These are phyloP conservation scores for Sporodiniella umbellata DNA, from an alignment of 371 early-diverging fungal species.

Conservation along the genomic window DNA sequence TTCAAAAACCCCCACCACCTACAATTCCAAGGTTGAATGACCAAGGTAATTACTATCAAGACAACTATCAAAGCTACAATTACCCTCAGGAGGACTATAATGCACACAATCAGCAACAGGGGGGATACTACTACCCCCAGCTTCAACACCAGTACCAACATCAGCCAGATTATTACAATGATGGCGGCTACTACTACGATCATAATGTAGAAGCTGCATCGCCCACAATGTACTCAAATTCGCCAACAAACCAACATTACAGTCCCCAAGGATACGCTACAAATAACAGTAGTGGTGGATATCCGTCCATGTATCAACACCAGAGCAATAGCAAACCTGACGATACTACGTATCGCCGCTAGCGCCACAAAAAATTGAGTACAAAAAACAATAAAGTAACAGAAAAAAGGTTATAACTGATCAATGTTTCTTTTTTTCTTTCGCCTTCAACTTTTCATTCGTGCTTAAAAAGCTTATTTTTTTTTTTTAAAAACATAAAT, in stretches of 20 bases:
- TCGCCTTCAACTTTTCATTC: no score
- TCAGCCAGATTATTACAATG: constrained; percentile 33
- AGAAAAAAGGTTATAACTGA: neutral
- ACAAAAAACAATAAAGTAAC: neutral
- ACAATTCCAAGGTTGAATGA: constrained; percentile 40
- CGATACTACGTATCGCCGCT: constrained; percentile 4
- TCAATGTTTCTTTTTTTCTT: no score
- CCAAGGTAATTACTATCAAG: constrained; percentile 38
- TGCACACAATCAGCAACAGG: constrained; percentile 16
- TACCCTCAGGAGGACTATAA: constrained; percentile 15
- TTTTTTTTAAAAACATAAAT: no score
- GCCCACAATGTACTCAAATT: constrained; percentile 10
- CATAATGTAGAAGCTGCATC: constrained; percentile 7
- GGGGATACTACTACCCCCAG: constrained; percentile 29
- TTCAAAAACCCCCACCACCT: constrained; percentile 21
- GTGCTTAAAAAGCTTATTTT: no score
- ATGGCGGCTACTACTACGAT: constrained; percentile 29
- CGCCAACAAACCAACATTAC: constrained; percentile 8
- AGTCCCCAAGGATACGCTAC: constrained; percentile 4
- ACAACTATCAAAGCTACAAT: constrained; percentile 18
- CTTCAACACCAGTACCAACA: constrained; percentile 24
- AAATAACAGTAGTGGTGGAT: constrained; percentile 2
- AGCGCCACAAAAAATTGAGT: neutral
- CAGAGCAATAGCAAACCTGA: constrained; percentile 21
- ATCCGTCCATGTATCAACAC: constrained; percentile 1